phyloP scores from a whole-genome alignment of 345 rosid genomes.

The rapeseed (Brassica napus) region DNA sequence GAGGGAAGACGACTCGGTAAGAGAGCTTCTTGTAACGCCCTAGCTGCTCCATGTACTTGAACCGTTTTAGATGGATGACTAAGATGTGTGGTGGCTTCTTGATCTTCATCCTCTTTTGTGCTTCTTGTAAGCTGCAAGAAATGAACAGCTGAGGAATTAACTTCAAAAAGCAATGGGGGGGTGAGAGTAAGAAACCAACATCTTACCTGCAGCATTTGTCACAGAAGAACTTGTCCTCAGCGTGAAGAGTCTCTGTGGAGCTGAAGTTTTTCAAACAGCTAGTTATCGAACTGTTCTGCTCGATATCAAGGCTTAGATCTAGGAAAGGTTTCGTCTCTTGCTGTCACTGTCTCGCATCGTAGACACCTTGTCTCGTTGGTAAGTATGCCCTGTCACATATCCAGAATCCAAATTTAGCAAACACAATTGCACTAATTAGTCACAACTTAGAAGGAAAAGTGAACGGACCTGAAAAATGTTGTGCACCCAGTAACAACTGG shows the following conservation, averaged over 20 bases:
- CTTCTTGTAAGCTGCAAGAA: slow-evolving; percentile 80
- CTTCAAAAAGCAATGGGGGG: neutral
- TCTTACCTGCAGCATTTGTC: slow-evolving; percentile 99
- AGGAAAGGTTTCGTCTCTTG: slow-evolving; percentile 97
- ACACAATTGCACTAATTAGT: neutral
- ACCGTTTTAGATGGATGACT: slow-evolving; percentile 92
- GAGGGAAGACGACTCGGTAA: slow-evolving; percentile 88
- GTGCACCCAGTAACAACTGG: slow-evolving; percentile 99
- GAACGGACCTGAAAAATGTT: slow-evolving; percentile 82
- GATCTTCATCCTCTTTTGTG: slow-evolving; percentile 98
- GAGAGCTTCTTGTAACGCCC: slow-evolving; percentile 96
- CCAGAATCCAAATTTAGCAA: slow-evolving; percentile 30
- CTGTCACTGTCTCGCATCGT: slow-evolving; percentile 96
- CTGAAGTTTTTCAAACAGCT: slow-evolving; percentile 99
- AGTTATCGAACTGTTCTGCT: slow-evolving; percentile 97
- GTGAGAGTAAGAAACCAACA: slow-evolving; percentile 20
- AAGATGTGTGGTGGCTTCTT: slow-evolving; percentile 93
- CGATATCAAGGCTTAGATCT: slow-evolving; percentile 98
- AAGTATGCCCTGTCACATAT: slow-evolving; percentile 77
- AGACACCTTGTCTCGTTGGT: slow-evolving; percentile 98
- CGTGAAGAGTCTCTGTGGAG: slow-evolving; percentile 98
- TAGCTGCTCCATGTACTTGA: slow-evolving; percentile 94
- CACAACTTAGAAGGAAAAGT: slow-evolving; percentile 1
- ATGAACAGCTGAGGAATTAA: neutral
- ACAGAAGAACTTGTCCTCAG: slow-evolving; percentile 98